A percentile compares a stretch with the other conserved stretches of the same genome.
Conservation (phyloP, 2,329 filamentous ascomycete genomes). For the Pseudocercospora eumusae region DNA sequence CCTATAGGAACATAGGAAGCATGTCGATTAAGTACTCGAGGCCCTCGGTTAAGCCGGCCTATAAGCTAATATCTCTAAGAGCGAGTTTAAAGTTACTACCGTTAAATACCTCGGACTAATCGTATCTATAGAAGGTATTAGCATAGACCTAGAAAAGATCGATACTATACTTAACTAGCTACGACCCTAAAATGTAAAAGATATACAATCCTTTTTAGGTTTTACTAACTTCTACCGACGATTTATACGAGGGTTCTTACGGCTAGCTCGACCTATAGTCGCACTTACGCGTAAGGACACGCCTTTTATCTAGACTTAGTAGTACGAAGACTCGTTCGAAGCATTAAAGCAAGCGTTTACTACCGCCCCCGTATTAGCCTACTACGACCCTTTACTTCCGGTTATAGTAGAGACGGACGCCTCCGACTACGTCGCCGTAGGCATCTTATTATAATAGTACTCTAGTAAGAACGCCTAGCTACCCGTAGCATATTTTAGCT, state of each 20-base stretch:
- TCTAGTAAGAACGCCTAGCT: too few relatives aligned
- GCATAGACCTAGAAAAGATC: conserved; percentile 1
- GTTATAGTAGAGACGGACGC: neutral
- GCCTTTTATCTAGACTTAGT: neutral
- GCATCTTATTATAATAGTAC: too few relatives aligned
- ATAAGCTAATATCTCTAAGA: conserved; percentile 22
- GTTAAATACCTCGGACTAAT: conserved; percentile 27
- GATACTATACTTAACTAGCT: conserved; percentile 5
- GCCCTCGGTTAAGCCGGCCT: conserved; percentile 9
- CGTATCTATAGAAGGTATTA: too few relatives aligned
- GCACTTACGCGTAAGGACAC: neutral
- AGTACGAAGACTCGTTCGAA: neutral
- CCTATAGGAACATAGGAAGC: conserved; percentile 3
- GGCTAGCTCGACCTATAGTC: neutral
- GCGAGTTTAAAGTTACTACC: conserved; percentile 14
- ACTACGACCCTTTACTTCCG: too few relatives aligned
- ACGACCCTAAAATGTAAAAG: neutral
- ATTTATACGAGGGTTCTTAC: neutral
- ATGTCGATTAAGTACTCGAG: conserved; percentile 10
- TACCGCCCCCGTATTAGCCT: too few relatives aligned
- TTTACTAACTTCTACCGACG: neutral
- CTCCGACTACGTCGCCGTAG: neutral
- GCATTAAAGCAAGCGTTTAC: neutral
- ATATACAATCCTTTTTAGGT: conserved; percentile 1
- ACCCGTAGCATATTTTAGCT: too few relatives aligned